These are phyloP conservation scores for Eimeria brunetti DNA, from an alignment of 169 alveolate genomes.

Conservation along the genomic window DNA sequence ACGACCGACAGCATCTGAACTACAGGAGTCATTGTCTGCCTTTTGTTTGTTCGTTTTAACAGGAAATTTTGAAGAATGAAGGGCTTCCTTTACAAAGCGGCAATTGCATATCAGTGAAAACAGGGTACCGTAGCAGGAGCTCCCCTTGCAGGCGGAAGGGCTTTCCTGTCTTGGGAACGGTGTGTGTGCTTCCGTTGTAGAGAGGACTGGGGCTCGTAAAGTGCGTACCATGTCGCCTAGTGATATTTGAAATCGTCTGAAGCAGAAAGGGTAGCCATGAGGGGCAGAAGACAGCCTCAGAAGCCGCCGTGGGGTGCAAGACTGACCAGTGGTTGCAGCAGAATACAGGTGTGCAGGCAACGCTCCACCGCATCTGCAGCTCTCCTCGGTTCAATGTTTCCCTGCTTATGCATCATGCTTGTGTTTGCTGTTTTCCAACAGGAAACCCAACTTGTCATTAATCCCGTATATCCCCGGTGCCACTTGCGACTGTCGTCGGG, in stretches of 20 bases:
- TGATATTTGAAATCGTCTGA: background rate
- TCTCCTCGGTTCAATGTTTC: background rate
- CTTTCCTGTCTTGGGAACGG: background rate
- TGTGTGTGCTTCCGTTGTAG: background rate
- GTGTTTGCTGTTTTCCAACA: background rate
- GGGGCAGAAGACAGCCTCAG: background rate
- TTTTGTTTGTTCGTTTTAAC: no score
- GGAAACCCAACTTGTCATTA: background rate
- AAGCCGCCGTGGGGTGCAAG: background rate
- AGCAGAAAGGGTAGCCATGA: background rate
- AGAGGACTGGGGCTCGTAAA: background rate
- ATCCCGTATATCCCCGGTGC: background rate
- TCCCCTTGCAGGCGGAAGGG: background rate
- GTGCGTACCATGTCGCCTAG: background rate
- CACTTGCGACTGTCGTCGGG: background rate
- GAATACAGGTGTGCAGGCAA: background rate
- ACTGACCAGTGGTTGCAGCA: slow-evolving; percentile 1
- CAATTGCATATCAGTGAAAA: background rate
- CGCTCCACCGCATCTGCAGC: background rate
- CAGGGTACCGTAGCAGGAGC: background rate
- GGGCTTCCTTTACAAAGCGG: no score
- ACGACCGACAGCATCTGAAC: background rate
- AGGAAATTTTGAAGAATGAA: no score
- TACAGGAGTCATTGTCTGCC: background rate
- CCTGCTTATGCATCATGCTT: background rate